A percentile compares a stretch with the other conserved stretches of the same genome.
Conservation (phyloP, 345 rosid species). For the Sonneratia alba region DNA sequence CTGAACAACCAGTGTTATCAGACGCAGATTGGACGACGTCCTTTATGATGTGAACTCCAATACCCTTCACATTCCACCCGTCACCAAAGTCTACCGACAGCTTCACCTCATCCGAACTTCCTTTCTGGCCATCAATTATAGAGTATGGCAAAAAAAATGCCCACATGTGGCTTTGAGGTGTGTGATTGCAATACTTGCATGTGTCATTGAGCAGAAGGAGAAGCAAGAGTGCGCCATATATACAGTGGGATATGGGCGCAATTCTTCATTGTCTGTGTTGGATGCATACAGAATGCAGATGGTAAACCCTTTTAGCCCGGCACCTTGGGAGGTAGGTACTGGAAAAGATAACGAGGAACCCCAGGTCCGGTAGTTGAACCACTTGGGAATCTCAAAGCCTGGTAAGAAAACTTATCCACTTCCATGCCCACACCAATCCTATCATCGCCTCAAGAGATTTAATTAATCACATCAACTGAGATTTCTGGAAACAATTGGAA, state of each 20-base stretch:
- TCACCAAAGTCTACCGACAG: neutral
- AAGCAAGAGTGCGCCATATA: neutral
- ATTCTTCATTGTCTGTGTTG: neutral
- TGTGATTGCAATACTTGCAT: neutral
- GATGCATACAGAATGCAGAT: neutral
- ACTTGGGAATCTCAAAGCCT: neutral
- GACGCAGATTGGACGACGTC: neutral
- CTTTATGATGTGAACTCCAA: neutral
- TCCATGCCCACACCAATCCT: slow-evolving; percentile 4
- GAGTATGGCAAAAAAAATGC: neutral
- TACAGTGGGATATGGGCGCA: neutral
- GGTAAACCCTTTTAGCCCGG: neutral
- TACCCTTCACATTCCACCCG: slow-evolving; percentile 1
- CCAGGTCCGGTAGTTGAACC: neutral
- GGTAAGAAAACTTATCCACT: neutral
- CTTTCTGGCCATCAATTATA: neutral
- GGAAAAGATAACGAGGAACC: neutral
- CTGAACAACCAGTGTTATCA: neutral
- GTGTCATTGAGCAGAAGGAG: neutral
- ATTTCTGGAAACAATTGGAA: too few species aligned
- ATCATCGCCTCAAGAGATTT: neutral
- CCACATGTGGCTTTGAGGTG: neutral
- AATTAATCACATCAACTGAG: too few species aligned
- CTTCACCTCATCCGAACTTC: neutral
- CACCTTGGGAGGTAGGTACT: neutral